phyloP scores from a whole-genome alignment of 139 green algal species.

The Auxenochlorella protothecoides region DNA sequence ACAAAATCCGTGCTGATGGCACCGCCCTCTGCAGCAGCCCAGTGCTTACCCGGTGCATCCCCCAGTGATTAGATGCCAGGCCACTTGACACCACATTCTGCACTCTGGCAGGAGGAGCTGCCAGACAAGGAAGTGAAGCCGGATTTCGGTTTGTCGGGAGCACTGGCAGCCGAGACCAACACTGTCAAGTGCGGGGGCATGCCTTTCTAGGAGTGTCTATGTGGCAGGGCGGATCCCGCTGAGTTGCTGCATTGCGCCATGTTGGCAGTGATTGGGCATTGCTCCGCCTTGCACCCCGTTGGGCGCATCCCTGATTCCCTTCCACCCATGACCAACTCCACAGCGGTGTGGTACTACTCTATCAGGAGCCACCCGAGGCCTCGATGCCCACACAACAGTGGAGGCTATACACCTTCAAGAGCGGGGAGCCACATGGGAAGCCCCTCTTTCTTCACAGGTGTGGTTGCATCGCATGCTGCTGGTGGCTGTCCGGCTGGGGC shows the following conservation, averaged over 20 bases:
- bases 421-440: slow-evolving; percentile 33
- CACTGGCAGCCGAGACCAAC: slow-evolving; percentile 78
- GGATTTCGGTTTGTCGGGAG: slow-evolving; percentile 71
- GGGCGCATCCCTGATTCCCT: background rate
- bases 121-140: slow-evolving; percentile 33
- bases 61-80: too few relatives aligned
- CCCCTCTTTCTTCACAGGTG: slow-evolving; percentile 59
- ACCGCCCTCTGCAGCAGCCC: too few relatives aligned
- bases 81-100: background rate
- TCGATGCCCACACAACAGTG: slow-evolving; percentile 59
- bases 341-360: slow-evolving; percentile 58
- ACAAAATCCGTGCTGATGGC: too few relatives aligned
- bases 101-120: slow-evolving; percentile 6
- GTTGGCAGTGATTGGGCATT: too few relatives aligned
- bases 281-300: too few relatives aligned
- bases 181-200: slow-evolving; percentile 37
- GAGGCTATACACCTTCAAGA: slow-evolving; percentile 94
- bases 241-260: too few relatives aligned
- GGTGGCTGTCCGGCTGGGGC: background rate
- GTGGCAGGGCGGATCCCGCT: background rate
- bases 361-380: slow-evolving; percentile 68
- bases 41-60: too few relatives aligned
- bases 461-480: background rate
- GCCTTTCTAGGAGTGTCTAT: background rate
- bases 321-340: background rate